These are phyloP conservation scores for Phaffomyces thermotolerans DNA, from an alignment of 805 yeast genomes.

Conservation along the genomic window DNA sequence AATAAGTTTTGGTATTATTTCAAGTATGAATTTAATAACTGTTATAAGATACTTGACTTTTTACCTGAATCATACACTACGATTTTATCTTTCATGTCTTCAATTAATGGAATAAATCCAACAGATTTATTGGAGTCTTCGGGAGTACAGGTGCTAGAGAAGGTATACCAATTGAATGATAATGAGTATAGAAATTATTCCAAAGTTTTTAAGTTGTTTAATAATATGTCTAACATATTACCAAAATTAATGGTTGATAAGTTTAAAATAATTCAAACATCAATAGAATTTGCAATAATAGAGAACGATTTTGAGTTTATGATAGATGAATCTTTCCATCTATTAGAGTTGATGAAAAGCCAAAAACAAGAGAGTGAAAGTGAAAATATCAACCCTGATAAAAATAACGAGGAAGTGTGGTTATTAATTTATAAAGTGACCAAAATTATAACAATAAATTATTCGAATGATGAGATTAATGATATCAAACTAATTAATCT, in stretches of 20 bases:
- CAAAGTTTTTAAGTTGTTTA: background rate
- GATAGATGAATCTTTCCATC: conserved; percentile 1
- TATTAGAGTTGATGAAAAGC: background rate
- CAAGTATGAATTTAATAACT: conserved; percentile 7
- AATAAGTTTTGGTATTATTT: conserved; percentile 5
- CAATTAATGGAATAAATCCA: conserved; percentile 3
- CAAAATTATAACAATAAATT: conserved; percentile 5
- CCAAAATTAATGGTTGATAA: background rate
- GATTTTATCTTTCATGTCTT: conserved; percentile 2
- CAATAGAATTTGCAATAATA: conserved; percentile 6
- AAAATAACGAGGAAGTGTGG: conserved; percentile 37
- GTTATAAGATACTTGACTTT: conserved; percentile 7
- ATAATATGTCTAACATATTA: background rate
- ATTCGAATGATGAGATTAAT: conserved; percentile 2
- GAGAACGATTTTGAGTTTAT: conserved; percentile 6
- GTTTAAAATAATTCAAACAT: background rate
- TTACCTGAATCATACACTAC: conserved; percentile 3
- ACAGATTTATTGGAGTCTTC: background rate
- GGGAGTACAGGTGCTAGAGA: conserved; percentile 2
- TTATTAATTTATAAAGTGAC: conserved; percentile 28
- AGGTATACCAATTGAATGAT: conserved; percentile 3
- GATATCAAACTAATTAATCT: background rate
- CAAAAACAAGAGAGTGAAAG: too few species aligned
- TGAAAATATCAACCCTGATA: too few species aligned
- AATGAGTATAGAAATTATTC: conserved; percentile 1